A percentile compares a stretch with the other conserved stretches of the same genome.
These are phyloP conservation scores for Entomortierella beljakovae DNA, from an alignment of 192 early-diverging fungal genomes.

Conservation along the genomic window DNA sequence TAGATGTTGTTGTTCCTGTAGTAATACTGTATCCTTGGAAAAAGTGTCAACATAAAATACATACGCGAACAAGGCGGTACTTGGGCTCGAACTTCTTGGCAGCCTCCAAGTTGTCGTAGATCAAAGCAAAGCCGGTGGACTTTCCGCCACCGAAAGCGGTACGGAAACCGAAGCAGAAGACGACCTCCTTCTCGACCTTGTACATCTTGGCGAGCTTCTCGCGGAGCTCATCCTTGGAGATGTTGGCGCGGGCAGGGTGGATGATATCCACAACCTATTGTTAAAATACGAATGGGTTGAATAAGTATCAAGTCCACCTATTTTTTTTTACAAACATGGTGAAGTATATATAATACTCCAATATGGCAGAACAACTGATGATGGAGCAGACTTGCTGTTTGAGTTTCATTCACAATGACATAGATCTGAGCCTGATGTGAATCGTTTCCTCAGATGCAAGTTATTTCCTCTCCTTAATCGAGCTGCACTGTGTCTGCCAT, in stretches of 20 bases:
- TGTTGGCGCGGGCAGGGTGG: slow-evolving; percentile 93
- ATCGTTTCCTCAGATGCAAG: not conserved
- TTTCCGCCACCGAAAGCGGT: slow-evolving; percentile 98
- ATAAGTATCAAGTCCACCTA: not conserved
- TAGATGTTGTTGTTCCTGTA: too few relatives aligned
- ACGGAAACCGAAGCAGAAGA: slow-evolving; percentile 96
- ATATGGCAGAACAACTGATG: not conserved
- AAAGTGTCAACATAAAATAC: slow-evolving; percentile 9
- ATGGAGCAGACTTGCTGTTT: slow-evolving; percentile 61
- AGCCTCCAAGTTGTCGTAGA: slow-evolving; percentile 96
- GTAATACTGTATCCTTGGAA: not conserved
- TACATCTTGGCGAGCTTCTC: slow-evolving; percentile 96
- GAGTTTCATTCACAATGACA: not conserved
- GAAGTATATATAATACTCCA: not conserved
- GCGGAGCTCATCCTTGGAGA: slow-evolving; percentile 93
- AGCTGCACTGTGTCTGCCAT: slow-evolving; percentile 72
- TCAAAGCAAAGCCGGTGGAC: slow-evolving; percentile 94
- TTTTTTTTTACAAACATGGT: not conserved
- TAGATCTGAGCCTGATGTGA: not conserved
- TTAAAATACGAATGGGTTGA: not conserved
- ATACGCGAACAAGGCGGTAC: slow-evolving; percentile 89
- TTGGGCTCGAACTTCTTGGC: slow-evolving; percentile 99
- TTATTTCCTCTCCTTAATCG: not conserved
- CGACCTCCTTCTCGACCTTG: slow-evolving; percentile 89
- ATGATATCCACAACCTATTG: slow-evolving; percentile 87